Evolutionary conservation across 1,139 yeast genomes (phyloP).

Genomic region (Candida smagusa): DNA sequence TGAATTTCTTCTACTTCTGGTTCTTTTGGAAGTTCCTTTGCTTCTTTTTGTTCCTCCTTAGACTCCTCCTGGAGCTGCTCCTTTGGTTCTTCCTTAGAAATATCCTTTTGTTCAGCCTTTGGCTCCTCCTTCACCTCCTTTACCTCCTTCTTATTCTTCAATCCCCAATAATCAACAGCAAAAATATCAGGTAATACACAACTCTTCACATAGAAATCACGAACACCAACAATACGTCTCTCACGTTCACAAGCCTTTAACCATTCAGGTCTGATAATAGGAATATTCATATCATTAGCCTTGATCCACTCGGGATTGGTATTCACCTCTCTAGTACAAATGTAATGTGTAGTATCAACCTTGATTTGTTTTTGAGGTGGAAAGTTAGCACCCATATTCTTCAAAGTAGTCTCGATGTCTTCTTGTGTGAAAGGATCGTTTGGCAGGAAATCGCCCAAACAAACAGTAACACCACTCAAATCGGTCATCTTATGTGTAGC

Average conservation of each 20-base stretch:
- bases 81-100: slow-evolving; percentile 6
- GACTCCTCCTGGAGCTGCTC: background rate
- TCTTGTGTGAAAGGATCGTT: slow-evolving; percentile 54
- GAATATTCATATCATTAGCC: slow-evolving; percentile 86
- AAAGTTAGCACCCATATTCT: slow-evolving; percentile 72
- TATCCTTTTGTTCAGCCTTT: slow-evolving; percentile 5
- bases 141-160: slow-evolving; percentile 9
- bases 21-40: background rate
- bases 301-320: slow-evolving; percentile 63
- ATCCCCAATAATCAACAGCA: slow-evolving; percentile 43
- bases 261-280: slow-evolving; percentile 97
- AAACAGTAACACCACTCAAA: slow-evolving; percentile 86
- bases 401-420: slow-evolving; percentile 64
- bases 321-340: slow-evolving; percentile 66
- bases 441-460: slow-evolving; percentile 76
- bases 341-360: slow-evolving; percentile 92
- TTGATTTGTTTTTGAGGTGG: slow-evolving; percentile 71
- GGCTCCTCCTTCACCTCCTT: slow-evolving; percentile 1
- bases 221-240: slow-evolving; percentile 86
- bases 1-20: slow-evolving; percentile 1
- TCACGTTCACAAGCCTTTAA: slow-evolving; percentile 89
- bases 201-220: slow-evolving; percentile 68
- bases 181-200: slow-evolving; percentile 48
- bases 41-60: background rate
- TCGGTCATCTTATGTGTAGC: slow-evolving; percentile 97